A percentile compares a stretch with the other conserved stretches of the same genome.
These are phyloP conservation scores for Xerocomus spinulosus DNA, from an alignment of 768 basidiomycete species.

Conservation along the genomic window DNA sequence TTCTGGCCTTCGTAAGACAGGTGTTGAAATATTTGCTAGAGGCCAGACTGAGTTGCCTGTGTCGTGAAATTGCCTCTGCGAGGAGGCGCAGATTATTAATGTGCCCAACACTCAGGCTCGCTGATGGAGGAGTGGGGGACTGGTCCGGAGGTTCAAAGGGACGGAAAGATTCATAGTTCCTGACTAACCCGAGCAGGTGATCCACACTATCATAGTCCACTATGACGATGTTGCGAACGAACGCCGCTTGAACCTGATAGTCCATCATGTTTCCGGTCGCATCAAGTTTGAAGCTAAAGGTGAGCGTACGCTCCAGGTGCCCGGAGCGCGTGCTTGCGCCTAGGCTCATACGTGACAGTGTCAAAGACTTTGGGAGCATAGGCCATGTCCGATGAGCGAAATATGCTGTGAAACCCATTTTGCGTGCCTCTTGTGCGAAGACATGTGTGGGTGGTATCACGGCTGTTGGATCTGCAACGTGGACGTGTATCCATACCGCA, in stretches of 20 bases:
- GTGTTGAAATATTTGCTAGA: conserved; percentile 25
- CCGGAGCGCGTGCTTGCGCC: conserved; percentile 33
- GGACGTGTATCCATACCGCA: conserved; percentile 78
- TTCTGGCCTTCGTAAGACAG: conserved; percentile 19
- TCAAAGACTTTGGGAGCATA: conserved; percentile 64
- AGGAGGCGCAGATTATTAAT: conserved; percentile 31
- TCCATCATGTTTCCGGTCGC: conserved; percentile 62
- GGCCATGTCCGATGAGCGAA: conserved; percentile 57
- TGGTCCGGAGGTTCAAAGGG: conserved; percentile 18
- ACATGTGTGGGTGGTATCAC: conserved; percentile 67
- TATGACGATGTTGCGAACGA: conserved; percentile 63
- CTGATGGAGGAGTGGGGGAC: not conserved
- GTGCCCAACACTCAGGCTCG: conserved; percentile 15
- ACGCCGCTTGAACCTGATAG: conserved; percentile 61
- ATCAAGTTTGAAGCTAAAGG: conserved; percentile 75
- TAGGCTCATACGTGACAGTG: conserved; percentile 48
- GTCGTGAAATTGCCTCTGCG: conserved; percentile 22
- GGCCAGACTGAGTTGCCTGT: conserved; percentile 21
- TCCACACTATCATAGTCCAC: conserved; percentile 71
- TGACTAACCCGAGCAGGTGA: conserved; percentile 34
- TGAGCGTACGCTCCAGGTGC: conserved; percentile 55
- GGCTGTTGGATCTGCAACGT: conserved; percentile 89
- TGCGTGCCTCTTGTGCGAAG: conserved; percentile 54
- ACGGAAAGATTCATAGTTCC: conserved; percentile 8
- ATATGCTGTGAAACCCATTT: conserved; percentile 54